Base-by-base conservation (phyloP, 176 grass and related monocot species). In the Avena sativa region DNA sequence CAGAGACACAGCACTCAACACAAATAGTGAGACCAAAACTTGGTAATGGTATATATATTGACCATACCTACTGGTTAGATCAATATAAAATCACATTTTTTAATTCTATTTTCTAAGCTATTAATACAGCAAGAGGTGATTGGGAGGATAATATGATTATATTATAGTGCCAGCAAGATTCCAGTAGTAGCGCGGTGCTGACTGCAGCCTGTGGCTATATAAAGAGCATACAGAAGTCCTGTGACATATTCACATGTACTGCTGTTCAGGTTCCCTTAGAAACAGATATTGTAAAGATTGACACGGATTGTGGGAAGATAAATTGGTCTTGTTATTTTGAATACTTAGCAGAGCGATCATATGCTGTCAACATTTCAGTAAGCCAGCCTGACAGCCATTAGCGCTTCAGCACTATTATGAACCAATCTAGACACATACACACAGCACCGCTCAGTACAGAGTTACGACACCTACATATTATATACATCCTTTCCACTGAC, bases 301-400 rank as follows among this genome's bases (percentile, higher is more conserved):
- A 20, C 28, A 49, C 2, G 20, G 11, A 32, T 51, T 75, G n/a
- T 76, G 17, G 7, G 12, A 38, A 64, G 62, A 36, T 77, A 85
- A 85, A 66, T 13, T 76, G 38, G 59, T 44, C 43, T 10, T 49
- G 46, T 66, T 53, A 85, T 25, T 28, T 66, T 32, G 19, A 50
- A 64, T 63, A 20, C 15, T 65, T 44, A 85, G 58, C 59, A 17
- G 9, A 84, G 38, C 58, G 66, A 73, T 76, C 25, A 85, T 67
- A 78, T 53, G 8, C 28, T 56, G 34, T 32, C 8, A 43, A 16
- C 13, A 43, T 53, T 58, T n/a, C 12, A 38, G 8, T 77, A 26
- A 74, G 12, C 6, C 71, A 84, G 36, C 43, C 57, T 84, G 28
- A 76, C 40, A 59, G 30, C 25, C 56, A 77, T 64, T 50, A 85